A percentile compares a stretch with the other conserved stretches of the same genome.
Evolutionary conservation across 106 monocot species (phyloP).

Genomic region (Acanthochlamys bracteata): DNA sequence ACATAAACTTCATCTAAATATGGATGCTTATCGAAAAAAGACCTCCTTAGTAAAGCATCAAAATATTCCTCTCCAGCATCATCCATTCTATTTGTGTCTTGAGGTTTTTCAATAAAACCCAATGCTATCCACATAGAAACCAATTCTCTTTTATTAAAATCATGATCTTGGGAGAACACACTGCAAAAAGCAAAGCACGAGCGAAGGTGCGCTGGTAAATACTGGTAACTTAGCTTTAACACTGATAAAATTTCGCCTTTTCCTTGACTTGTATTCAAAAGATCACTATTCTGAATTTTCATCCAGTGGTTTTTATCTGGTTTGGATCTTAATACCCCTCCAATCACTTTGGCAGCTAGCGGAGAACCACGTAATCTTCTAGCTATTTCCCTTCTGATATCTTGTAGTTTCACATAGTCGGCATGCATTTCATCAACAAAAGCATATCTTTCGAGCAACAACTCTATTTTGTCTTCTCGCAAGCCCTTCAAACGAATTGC

Average conservation of each 20-base stretch:
- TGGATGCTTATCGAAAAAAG: conserved; percentile 9
- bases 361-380: neutral
- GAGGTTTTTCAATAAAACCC: conserved; percentile 21
- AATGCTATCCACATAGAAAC: conserved; percentile 38
- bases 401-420: neutral
- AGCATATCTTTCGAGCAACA: neutral
- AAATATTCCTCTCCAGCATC: conserved; percentile 22
- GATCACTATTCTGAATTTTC: neutral
- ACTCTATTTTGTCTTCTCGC: neutral
- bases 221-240: conserved; percentile 32
- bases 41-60: conserved; percentile 11
- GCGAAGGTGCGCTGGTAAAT: conserved; percentile 21
- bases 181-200: conserved; percentile 37
- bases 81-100: conserved; percentile 9
- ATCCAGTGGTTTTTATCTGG: neutral
- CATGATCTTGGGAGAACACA: conserved; percentile 24
- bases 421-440: neutral
- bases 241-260: conserved; percentile 19
- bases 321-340: neutral
- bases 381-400: neutral
- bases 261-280: neutral
- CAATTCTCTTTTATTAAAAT: conserved; percentile 23
- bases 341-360: neutral
- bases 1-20: neutral
- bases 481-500: neutral